phyloP scores from a whole-genome alignment of 78 protist genomes.

The Dictyostelium brefeldianum region DNA sequence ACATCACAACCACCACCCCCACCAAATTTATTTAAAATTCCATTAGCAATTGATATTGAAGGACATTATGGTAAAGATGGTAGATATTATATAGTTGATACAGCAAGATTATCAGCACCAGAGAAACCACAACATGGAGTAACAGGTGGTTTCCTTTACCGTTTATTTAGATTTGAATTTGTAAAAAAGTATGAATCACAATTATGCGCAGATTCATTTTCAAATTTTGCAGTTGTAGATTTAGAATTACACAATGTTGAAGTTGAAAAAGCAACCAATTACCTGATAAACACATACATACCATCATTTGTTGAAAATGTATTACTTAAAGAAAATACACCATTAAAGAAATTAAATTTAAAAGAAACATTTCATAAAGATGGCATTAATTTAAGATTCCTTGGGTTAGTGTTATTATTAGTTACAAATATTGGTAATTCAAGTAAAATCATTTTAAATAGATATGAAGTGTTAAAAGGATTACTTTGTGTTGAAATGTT shows the following conservation, averaged over 20 bases:
- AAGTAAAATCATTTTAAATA: background rate
- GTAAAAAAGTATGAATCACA: slow-evolving; percentile 65
- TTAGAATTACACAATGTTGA: slow-evolving; percentile 12
- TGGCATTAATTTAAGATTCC: slow-evolving; percentile 70
- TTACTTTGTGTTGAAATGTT: slow-evolving; percentile 37
- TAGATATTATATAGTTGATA: slow-evolving; percentile 70
- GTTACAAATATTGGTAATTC: background rate
- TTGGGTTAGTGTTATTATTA: slow-evolving; percentile 31
- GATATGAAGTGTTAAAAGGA: slow-evolving; percentile 5
- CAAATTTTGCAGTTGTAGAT: slow-evolving; percentile 49
- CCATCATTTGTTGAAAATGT: slow-evolving; percentile 14
- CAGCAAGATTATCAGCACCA: slow-evolving; percentile 67
- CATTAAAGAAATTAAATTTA: slow-evolving; percentile 26
- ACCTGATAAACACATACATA: slow-evolving; percentile 1
- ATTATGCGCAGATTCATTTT: slow-evolving; percentile 76
- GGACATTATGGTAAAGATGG: slow-evolving; percentile 82
- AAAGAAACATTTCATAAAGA: slow-evolving; percentile 45
- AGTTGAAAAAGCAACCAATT: slow-evolving; percentile 50
- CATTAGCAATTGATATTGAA: slow-evolving; percentile 78
- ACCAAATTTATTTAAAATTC: background rate
- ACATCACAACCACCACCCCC: too few relatives aligned
- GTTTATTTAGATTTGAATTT: slow-evolving; percentile 78
- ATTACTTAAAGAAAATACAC: background rate
- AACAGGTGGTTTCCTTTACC: slow-evolving; percentile 67
- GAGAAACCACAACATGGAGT: slow-evolving; percentile 55